These are phyloP conservation scores for Globisporangium takayamanum DNA, from an alignment of 352 stramenopile species.

Conservation along the genomic window DNA sequence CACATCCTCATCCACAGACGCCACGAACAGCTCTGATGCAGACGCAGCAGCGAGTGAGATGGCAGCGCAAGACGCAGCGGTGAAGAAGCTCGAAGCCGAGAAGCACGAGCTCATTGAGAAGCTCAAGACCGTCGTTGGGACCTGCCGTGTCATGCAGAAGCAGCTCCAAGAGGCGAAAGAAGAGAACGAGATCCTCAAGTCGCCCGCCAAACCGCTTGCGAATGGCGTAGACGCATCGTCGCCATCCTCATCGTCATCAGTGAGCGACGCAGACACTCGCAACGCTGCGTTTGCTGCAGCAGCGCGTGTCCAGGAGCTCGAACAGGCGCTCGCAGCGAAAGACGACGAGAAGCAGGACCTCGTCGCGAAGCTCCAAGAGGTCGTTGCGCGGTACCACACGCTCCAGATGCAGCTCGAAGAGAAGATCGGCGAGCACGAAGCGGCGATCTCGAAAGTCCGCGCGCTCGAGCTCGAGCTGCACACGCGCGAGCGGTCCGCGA, in stretches of 20 bases:
- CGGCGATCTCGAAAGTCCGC: slow-evolving; percentile 38
- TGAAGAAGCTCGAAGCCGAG: slow-evolving; percentile 50
- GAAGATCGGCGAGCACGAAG: slow-evolving; percentile 40
- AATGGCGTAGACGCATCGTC: neutral
- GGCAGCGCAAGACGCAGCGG: slow-evolving; percentile 17
- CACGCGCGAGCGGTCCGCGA: slow-evolving; percentile 15
- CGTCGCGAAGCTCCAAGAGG: slow-evolving; percentile 42
- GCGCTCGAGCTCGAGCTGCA: slow-evolving; percentile 48
- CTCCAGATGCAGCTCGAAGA: slow-evolving; percentile 46
- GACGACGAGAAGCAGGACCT: slow-evolving; percentile 46
- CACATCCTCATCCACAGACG: neutral
- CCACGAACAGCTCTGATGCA: neutral
- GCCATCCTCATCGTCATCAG: slow-evolving; percentile 3
- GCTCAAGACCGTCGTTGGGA: slow-evolving; percentile 64
- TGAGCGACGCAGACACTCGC: neutral
- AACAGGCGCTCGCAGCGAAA: slow-evolving; percentile 30
- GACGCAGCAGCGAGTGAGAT: slow-evolving; percentile 10
- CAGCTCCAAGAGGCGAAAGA: slow-evolving; percentile 57
- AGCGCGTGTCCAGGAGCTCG: slow-evolving; percentile 21
- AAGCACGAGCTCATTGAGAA: slow-evolving; percentile 76
- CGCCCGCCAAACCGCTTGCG: slow-evolving; percentile 20
- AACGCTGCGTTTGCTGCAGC: slow-evolving; percentile 14
- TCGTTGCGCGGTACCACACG: slow-evolving; percentile 38
- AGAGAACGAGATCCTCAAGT: slow-evolving; percentile 43
- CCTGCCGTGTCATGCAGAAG: slow-evolving; percentile 64